Base-by-base conservation (phyloP, 2,329 filamentous ascomycete genomes). In the Talaromyces rugulosus region DNA sequence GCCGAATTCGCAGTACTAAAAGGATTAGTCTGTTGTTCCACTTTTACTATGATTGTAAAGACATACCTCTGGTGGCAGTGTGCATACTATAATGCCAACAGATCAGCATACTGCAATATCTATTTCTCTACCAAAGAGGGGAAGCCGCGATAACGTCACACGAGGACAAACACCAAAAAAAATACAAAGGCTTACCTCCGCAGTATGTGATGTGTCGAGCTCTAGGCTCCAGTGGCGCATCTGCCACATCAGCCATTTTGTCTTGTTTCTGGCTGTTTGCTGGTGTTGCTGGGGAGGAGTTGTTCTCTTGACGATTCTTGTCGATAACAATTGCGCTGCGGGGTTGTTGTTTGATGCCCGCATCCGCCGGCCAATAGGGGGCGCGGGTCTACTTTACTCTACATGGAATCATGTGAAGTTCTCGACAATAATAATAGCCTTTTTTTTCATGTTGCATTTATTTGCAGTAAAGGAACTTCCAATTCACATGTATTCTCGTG, bases 1-100 rank as follows among this genome's bases (percentile, higher is more conserved):
- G 73, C 95, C 95, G 78, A 97, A 98, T 80, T 99, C 95, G 82
- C 95, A 99, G 81, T 97, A 99, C 95, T 98, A 80, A 68, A 77
- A 63, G 51, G 2, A 14, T 23, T 4, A 54, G 16, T 11, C 8
- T n/a, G n/a, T 28, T 12, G 59, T 52, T 16, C 5, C 23, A 23
- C 23, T 23, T 5, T 36, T 34, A 36, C 33, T 9, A 40, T 30
- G 33, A 18, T 34, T 11, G 8, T 12, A 55, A 11, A n/a, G 12
- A 33, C 11, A 31, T 86, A 88, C 86, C 85, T 89, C 87, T 69
- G 86, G 85, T 64, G 87, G 87, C 66, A 89, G 77, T 66, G 81
- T 83, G 79, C 87, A 89, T 64, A 89, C 86, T 87, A 70, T 5
- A 47, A 53, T 60, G 59, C 56, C 56, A 44, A 53, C 30, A 36